Evolutionary conservation across 2,329 filamentous ascomycete species (phyloP).

Genomic region (Chlorencoelia australis): DNA sequence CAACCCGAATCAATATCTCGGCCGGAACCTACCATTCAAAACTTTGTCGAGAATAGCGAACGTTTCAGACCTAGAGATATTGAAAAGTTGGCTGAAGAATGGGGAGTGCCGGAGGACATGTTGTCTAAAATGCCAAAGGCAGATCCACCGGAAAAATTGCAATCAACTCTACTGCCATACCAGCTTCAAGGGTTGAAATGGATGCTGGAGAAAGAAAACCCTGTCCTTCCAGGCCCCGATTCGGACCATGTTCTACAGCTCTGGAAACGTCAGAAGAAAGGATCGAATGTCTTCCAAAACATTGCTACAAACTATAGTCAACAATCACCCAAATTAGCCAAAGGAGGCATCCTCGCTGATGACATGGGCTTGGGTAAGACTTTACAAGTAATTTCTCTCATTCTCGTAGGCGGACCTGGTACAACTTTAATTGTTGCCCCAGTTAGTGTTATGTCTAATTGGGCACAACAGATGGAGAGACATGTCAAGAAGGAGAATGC

Average conservation of each 20-base stretch:
- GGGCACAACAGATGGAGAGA: constrained; percentile 66
- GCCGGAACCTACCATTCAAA: constrained; percentile 29
- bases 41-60: constrained; percentile 57
- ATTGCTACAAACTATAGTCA: constrained; percentile 63
- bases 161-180: constrained; percentile 65
- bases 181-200: constrained; percentile 71
- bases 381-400: constrained; percentile 71
- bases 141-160: constrained; percentile 53
- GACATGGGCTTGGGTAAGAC: constrained; percentile 96
- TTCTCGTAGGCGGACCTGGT: constrained; percentile 46
- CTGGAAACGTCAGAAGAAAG: constrained; percentile 49
- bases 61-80: constrained; percentile 56
- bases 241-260: constrained; percentile 61
- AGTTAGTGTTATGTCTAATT: constrained; percentile 83
- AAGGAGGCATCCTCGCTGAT: constrained; percentile 78
- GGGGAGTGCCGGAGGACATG: constrained; percentile 43
- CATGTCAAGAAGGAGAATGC: constrained; percentile 57
- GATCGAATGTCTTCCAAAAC: constrained; percentile 46
- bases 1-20: constrained; percentile 9
- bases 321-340: constrained; percentile 52
- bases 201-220: constrained; percentile 69
- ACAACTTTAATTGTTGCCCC: constrained; percentile 74
- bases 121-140: constrained; percentile 64
- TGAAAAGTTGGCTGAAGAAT: constrained; percentile 58
- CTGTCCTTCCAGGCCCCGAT: constrained; percentile 47